Base-by-base conservation (phyloP, 2,329 filamentous ascomycete species). In the Diaporthe destruens region DNA sequence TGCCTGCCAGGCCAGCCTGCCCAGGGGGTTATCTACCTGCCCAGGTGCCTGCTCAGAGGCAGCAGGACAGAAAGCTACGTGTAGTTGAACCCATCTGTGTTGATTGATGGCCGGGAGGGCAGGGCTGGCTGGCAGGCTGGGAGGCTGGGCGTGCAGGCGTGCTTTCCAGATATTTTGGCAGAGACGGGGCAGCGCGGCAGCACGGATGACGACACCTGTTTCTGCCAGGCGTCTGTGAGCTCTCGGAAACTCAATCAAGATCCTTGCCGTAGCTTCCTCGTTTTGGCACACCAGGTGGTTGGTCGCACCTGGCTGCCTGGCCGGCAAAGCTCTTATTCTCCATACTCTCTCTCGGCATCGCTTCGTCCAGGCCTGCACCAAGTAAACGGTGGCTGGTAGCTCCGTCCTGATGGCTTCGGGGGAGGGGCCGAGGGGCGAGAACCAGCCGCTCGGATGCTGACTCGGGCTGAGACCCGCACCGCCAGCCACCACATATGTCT, bases 321-420 rank as follows among this genome's bases (percentile, higher is more conserved):
- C n/a, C n/a, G n/a, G n/a, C n/a, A n/a, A n/a, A 12, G 8, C 25
- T 16, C 34, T 12, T 6, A 3, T 29, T 18, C 14, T 56, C 9
- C 11, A 14, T 53, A 1, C n/a, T n/a, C n/a, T n/a, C n/a, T n/a
- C 34, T 36, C 34, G 34, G 34, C 34, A 36, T 36, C 9, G 34
- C 34, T 12, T 11, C 34, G 12, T 8, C 34, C 9, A 36, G 12
- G 9, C 34, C 34, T 36, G 59, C 59, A 65, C 44, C 42, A 47
- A 54, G 39, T 47, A 49, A 61, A 57, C 51, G 71, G 71, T 73
- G 71, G 71, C 71, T 73, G 71, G 71, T 71, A 73, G 59, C 49
- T 66, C 51, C 71, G 57, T 66, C 23, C 20, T 23, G 47, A 34
- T 16, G 54, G 55, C 49, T 42, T 44, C 44, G 63, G 49, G 54